Base-by-base conservation (phyloP, 2,329 filamentous ascomycete genomes). In the Botryosphaeria dothidea region DNA sequence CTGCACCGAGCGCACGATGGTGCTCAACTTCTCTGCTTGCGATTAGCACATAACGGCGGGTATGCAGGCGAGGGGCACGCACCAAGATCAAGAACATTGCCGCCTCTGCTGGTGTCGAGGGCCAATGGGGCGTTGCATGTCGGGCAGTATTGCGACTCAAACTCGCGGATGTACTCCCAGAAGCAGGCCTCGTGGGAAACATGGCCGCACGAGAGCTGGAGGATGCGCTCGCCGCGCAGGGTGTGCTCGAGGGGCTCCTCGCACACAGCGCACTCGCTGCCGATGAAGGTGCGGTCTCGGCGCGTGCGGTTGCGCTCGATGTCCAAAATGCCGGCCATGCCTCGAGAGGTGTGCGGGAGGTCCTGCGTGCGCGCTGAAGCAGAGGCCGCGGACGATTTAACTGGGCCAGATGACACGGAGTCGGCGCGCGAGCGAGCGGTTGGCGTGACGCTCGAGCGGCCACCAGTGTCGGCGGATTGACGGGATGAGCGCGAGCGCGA, bases 101-200 rank as follows among this genome's bases (percentile, higher is more conserved):
- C 93, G 66, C 93, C 93, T 68, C 95, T 87, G 76, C 92, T 97
- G 6, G 93, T 95, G 79, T 99, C 95, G 48, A 99, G 83, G 67
- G 93, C 92, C 61, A 99, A 81, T 21, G 95, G 93, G 68, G 93
- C 91, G 82, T 97, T 91, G 79, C 95, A 99, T 69, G 92, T 91
- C 29, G 95, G 95, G 79, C 95, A 99, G 73, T 92, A 93, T 73
- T 98, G 93, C 62, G 92, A 92, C 70, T 98, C 93, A 66, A 94
- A 91, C 74, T 97, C 94, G 73, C 92, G 91, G 72, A 99, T 96
- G 75, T 96, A 97, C 79, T 99, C 95, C 80, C 98, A 98, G 76
- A 99, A 98, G 80, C 95, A 99, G 38, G 94, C 95, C 78, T 98
- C 95, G 76, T 99, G 95, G 11, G 94, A 93, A 66, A 99, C 94